phyloP scores from a whole-genome alignment of 805 yeast species.

The Trichomonascus vanleenenianus region DNA sequence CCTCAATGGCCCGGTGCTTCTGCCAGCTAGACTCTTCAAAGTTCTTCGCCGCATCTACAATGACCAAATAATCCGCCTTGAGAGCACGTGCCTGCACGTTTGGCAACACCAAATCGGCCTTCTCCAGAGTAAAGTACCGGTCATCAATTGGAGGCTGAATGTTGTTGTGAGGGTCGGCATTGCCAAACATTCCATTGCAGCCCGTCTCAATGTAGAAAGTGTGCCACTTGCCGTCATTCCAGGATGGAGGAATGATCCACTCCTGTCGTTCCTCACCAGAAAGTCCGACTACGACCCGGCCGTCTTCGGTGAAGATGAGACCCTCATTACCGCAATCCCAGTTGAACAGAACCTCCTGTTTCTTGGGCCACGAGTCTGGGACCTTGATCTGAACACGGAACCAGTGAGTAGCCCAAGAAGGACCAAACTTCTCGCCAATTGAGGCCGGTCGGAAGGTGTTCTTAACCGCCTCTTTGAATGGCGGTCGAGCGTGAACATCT shows the following conservation, averaged over 20 bases:
- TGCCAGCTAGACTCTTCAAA: slow-evolving; percentile 71
- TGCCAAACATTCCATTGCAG: slow-evolving; percentile 93
- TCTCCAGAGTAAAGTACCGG: slow-evolving; percentile 55
- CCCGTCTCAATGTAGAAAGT: slow-evolving; percentile 78
- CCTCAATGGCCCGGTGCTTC: slow-evolving; percentile 68
- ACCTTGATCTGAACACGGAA: slow-evolving; percentile 58
- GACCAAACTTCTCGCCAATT: slow-evolving; percentile 77
- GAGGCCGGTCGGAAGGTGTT: slow-evolving; percentile 36
- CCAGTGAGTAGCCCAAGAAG: slow-evolving; percentile 98
- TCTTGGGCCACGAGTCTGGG: slow-evolving; percentile 42
- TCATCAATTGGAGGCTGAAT: slow-evolving; percentile 67
- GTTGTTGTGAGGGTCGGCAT: slow-evolving; percentile 38
- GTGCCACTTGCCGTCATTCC: slow-evolving; percentile 46
- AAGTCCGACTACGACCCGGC: slow-evolving; percentile 71
- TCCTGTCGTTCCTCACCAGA: slow-evolving; percentile 80
- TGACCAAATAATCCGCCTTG: slow-evolving; percentile 72
- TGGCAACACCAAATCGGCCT: slow-evolving; percentile 76
- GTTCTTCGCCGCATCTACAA: slow-evolving; percentile 90
- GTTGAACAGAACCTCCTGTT: slow-evolving; percentile 53
- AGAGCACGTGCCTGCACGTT: slow-evolving; percentile 72
- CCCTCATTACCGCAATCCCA: slow-evolving; percentile 90
- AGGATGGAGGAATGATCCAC: slow-evolving; percentile 53
- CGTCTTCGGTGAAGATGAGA: slow-evolving; percentile 61
- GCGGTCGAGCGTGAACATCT: slow-evolving; percentile 50
- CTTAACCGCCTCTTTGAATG: slow-evolving; percentile 38